A percentile compares a stretch with the other conserved stretches of the same genome.
Evolutionary conservation across 495 filamentous ascomycete species (phyloP).

Genomic region (Penicillium turbatum): DNA sequence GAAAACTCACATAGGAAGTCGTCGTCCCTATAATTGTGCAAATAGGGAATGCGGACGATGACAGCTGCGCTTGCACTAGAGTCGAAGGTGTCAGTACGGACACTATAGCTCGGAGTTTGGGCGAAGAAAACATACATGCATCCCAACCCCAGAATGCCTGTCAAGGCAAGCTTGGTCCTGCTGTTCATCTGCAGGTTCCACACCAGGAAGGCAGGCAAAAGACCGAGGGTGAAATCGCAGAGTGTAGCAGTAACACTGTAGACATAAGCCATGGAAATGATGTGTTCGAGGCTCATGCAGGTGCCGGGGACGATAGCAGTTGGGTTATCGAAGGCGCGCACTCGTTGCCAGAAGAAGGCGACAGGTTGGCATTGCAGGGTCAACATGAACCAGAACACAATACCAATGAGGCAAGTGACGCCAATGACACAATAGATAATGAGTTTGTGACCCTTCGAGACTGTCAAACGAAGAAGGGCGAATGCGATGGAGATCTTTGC

Average conservation of each 20-base stretch:
- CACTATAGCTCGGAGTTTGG: neutral
- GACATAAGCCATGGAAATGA: constrained; percentile 37
- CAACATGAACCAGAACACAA: constrained; percentile 39
- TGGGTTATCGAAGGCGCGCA: constrained; percentile 8
- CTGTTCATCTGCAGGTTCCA: constrained; percentile 39
- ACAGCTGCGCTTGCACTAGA: constrained; percentile 36
- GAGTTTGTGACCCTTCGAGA: constrained; percentile 20
- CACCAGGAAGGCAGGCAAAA: constrained; percentile 34
- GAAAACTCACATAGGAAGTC: constrained; percentile 33
- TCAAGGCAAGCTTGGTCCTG: constrained; percentile 34
- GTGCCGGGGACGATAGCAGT: constrained; percentile 16
- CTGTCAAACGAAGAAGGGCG: constrained; percentile 40
- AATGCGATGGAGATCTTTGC: constrained; percentile 40
- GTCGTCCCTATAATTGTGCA: constrained; percentile 25
- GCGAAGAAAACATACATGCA: constrained; percentile 31
- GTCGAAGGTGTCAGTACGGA: neutral
- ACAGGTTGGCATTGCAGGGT: constrained; percentile 43
- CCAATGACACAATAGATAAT: constrained; percentile 33
- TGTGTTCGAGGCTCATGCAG: constrained; percentile 29
- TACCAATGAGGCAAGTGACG: constrained; percentile 23
- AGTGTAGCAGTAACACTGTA: constrained; percentile 41
- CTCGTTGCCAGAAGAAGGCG: constrained; percentile 36
- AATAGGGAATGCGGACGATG: constrained; percentile 37
- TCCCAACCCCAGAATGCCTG: constrained; percentile 39
- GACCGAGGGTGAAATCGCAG: constrained; percentile 40